phyloP scores from a whole-genome alignment of 768 basidiomycete species.

The Termitomyces sp. region DNA sequence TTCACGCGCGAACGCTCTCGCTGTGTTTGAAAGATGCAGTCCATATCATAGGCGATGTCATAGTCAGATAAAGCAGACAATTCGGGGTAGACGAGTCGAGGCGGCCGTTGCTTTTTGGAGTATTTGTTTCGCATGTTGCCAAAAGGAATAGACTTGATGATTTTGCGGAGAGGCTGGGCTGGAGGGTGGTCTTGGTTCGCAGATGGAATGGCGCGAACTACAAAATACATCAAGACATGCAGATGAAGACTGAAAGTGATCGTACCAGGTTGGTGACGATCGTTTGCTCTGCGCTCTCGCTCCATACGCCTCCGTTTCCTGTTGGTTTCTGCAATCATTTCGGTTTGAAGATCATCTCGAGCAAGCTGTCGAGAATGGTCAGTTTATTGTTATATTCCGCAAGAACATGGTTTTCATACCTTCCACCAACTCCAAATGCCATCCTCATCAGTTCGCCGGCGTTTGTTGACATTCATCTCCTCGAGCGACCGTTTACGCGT shows the following conservation, averaged over 20 bases:
- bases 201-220: constrained; percentile 62
- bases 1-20: constrained; percentile 15
- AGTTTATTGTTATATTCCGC: neutral
- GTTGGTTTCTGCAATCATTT: constrained; percentile 88
- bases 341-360: constrained; percentile 76
- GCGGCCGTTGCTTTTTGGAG: constrained; percentile 21
- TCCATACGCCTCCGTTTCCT: constrained; percentile 82
- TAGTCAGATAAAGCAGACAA: constrained; percentile 41
- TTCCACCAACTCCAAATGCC: constrained; percentile 92
- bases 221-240: neutral
- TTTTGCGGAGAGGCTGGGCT: constrained; percentile 63
- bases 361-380: constrained; percentile 45
- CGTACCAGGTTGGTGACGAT: constrained; percentile 73
- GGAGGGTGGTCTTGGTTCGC: constrained; percentile 47
- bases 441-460: constrained; percentile 66
- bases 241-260: constrained; percentile 8
- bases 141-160: constrained; percentile 58
- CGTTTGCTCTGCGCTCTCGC: constrained; percentile 75
- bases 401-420: constrained; percentile 36
- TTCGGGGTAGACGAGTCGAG: constrained; percentile 38
- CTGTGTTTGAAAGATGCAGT: constrained; percentile 48
- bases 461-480: constrained; percentile 55
- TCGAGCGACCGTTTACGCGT: constrained; percentile 71
- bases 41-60: constrained; percentile 52
- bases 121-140: constrained; percentile 23